phyloP scores from a whole-genome alignment of 2,329 filamentous ascomycete genomes.

The Leptographium galeiforme region DNA sequence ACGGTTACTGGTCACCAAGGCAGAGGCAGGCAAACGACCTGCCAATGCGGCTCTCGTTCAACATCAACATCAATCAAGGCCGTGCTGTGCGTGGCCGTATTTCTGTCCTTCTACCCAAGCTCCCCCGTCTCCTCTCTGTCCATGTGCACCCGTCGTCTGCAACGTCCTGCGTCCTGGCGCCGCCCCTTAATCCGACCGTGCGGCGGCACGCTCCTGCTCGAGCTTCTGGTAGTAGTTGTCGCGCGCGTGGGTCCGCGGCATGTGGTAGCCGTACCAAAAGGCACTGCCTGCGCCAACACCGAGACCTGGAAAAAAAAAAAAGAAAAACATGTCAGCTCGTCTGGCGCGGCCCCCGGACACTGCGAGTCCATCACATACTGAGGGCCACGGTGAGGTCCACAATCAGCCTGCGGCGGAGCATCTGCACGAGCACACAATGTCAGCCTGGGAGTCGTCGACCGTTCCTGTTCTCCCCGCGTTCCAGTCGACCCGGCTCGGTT shows the following conservation, averaged over 20 bases:
- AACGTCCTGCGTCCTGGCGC: background rate
- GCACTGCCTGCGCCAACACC: slow-evolving; percentile 40
- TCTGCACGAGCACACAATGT: slow-evolving; percentile 23
- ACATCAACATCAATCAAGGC: too few relatives aligned
- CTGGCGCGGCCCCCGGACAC: slow-evolving; percentile 15
- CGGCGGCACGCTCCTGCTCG: slow-evolving; percentile 40
- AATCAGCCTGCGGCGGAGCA: slow-evolving; percentile 47
- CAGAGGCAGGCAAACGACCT: too few relatives aligned
- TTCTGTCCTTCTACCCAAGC: background rate
- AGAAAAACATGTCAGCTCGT: slow-evolving; percentile 7
- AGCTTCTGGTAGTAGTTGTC: slow-evolving; percentile 46
- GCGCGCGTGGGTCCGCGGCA: slow-evolving; percentile 44
- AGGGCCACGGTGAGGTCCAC: slow-evolving; percentile 41
- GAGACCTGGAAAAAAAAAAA: slow-evolving; percentile 28
- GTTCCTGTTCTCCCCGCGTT: background rate
- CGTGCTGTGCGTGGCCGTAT: too few relatives aligned
- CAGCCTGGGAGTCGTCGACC: background rate
- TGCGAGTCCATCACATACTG: slow-evolving; percentile 28
- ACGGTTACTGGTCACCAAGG: too few relatives aligned
- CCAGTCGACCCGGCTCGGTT: background rate
- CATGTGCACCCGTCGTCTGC: background rate
- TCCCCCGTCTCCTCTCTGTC: background rate
- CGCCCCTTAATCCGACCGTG: slow-evolving; percentile 7
- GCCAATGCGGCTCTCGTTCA: too few relatives aligned
- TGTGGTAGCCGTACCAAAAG: slow-evolving; percentile 51